Base-by-base conservation (phyloP, 345 rosid genomes). In the Syzygium grande region DNA sequence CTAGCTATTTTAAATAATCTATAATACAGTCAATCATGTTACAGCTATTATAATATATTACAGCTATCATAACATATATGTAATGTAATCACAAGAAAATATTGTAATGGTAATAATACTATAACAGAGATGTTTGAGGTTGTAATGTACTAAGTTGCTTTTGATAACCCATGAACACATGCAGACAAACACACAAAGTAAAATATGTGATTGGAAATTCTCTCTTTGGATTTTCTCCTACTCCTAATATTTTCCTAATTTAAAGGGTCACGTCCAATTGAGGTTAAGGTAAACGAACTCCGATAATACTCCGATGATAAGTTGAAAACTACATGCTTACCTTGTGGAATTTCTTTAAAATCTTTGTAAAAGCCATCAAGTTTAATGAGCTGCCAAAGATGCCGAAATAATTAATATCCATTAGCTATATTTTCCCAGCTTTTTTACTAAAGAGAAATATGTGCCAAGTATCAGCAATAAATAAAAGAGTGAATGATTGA, bases 261-360 rank as follows among this genome's bases (percentile, higher is more conserved):
- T 19, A 38, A 12, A 73, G 83, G 3, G 15, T 19, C 38, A n/a
- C 38, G 15, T 61, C 73, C 14, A 3, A 61, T n/a, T 14, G 73
- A 61, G 73, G 16, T 52, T 52, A 61, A n/a, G 73, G 34, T 73
- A 73, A 73, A 73, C 5, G 49, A 19, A 25, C 83, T 73, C 83
- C 83, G 11, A 19, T 38, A 7, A 19, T 73, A 30, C 17, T 23
- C 46, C 13, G 4, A 5, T 51, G n/a, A 38, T 29, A 30, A 49
- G 52, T 10, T 4, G 43, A 84, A 58, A 51, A 27, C 15, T 16
- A 49, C 11, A 29, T 12, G 11, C 73, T 65, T 91, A 95, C 99
- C 99, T 98, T 98, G 91, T 98, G 98, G 87, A 98, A 98, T 93
- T 98, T 98, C 93, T 98, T 98, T 77, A 98, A 91, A 85, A 98